Percentiles rank a stretch among this genome's conserved stretches.
These are phyloP conservation scores for Iris pallida DNA, from an alignment of 116 monocot species.

Conservation along the genomic window DNA sequence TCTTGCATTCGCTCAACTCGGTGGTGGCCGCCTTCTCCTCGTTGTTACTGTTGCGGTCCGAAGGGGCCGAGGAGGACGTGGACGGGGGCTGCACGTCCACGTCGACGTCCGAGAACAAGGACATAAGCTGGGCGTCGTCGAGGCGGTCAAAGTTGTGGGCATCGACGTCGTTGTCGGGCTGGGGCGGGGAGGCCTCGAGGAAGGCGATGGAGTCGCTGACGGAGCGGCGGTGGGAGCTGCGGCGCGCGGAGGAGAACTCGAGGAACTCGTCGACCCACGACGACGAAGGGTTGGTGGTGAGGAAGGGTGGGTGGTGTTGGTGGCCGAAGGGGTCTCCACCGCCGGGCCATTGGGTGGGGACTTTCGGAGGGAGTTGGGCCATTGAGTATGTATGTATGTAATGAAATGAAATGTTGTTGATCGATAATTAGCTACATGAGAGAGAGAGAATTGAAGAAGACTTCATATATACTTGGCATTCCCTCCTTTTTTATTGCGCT, in stretches of 20 bases:
- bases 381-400: constrained; percentile 34
- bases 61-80: constrained; percentile 17
- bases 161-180: not conserved
- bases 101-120: constrained; percentile 49
- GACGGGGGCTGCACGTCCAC: not conserved
- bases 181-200: constrained; percentile 17
- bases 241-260: constrained; percentile 53
- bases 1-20: constrained; percentile 15
- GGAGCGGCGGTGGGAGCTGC: constrained; percentile 27
- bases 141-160: constrained; percentile 8
- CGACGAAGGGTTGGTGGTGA: not conserved
- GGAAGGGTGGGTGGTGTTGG: constrained; percentile 19
- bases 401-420: constrained; percentile 56
- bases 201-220: constrained; percentile 56
- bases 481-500: constrained; percentile 46
- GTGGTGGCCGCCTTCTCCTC: constrained; percentile 25
- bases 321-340: constrained; percentile 6
- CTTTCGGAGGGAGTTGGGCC: constrained; percentile 76
- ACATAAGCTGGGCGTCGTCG: constrained; percentile 70
- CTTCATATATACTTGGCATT: not conserved
- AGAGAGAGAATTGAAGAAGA: constrained; percentile 24
- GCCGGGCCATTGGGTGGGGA: constrained; percentile 25
- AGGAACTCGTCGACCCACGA: constrained; percentile 75
- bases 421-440: constrained; percentile 13
- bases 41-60: constrained; percentile 31